Conservation (phyloP, 169 alveolate species). For the Theileria sp. region DNA sequence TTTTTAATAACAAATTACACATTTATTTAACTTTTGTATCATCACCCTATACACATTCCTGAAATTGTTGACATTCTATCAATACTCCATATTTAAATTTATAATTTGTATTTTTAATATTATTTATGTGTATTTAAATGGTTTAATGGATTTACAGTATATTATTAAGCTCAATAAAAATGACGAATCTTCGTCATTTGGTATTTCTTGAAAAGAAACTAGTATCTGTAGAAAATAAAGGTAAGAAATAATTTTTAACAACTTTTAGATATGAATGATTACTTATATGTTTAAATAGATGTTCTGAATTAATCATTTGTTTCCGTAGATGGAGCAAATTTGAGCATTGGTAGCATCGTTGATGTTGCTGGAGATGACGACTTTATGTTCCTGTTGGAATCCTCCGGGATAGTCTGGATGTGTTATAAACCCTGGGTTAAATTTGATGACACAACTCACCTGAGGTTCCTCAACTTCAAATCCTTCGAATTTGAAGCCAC, state of each 20-base stretch:
- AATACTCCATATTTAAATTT: neutral
- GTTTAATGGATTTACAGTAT: neutral
- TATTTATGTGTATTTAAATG: neutral
- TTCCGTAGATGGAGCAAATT: conserved; percentile 25
- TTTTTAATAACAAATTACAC: neutral
- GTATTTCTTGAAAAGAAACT: conserved; percentile 59
- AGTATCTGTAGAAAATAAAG: conserved; percentile 10
- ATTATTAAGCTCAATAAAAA: neutral
- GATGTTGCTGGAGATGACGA: conserved; percentile 56
- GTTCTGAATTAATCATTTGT: neutral
- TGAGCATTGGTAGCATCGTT: conserved; percentile 28
- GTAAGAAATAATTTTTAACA: conserved; percentile 15
- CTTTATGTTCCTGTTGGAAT: conserved; percentile 56
- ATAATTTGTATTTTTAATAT: neutral
- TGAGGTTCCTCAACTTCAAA: conserved; percentile 24
- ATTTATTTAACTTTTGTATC: neutral
- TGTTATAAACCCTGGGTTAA: conserved; percentile 23
- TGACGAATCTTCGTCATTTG: conserved; percentile 49
- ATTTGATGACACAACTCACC: conserved; percentile 12
- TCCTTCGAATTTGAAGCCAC: conserved; percentile 57
- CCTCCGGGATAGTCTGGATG: conserved; percentile 45
- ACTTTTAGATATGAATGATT: too few species aligned
- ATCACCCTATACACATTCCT: conserved; percentile 14
- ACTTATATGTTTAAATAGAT: too few species aligned
- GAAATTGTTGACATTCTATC: neutral